A percentile compares a stretch with the other conserved stretches of the same genome.
phyloP scores from a whole-genome alignment of 2,329 filamentous ascomycete genomes.

The Penicillium hordei region DNA sequence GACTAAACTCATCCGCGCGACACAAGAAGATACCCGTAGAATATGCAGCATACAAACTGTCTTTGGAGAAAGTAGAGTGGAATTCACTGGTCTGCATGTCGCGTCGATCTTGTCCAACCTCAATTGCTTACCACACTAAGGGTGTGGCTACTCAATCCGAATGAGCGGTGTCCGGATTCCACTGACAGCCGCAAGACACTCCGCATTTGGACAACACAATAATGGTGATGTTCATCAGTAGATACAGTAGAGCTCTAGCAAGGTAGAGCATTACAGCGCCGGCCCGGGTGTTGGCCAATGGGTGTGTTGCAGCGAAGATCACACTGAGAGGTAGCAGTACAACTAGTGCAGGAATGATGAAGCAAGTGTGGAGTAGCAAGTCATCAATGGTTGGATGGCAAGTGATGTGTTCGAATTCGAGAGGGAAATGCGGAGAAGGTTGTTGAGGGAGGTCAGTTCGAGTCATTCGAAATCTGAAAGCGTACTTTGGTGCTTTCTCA shows the following conservation, averaged over 20 bases:
- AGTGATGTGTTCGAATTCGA: not conserved
- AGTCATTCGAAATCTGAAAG: not conserved
- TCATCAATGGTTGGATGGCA: conserved; percentile 8
- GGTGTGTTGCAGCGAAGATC: conserved; percentile 3
- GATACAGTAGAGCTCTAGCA: conserved; percentile 3
- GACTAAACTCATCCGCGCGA: not conserved
- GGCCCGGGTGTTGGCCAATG: conserved; percentile 6
- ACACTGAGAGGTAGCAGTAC: conserved; percentile 8
- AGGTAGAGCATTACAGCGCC: conserved; percentile 10
- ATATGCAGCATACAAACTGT: not conserved
- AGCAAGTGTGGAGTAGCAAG: conserved; percentile 14
- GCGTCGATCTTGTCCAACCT: not conserved
- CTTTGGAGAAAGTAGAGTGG: not conserved
- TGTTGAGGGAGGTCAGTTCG: not conserved
- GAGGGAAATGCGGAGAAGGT: conserved; percentile 1
- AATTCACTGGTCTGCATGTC: not conserved
- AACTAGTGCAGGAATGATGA: conserved; percentile 16
- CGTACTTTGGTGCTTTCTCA: not conserved
- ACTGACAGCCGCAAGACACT: conserved; percentile 1
- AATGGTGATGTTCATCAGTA: not conserved
- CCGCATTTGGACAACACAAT: conserved; percentile 3
- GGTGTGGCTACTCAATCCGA: not conserved
- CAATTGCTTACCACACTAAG: not conserved
- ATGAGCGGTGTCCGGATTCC: not conserved
- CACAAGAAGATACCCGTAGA: not conserved